Percentiles rank a stretch among this genome's conserved stretches.
These are phyloP conservation scores for Zygosaccharomyces lentus DNA, from an alignment of 805 yeast genomes.

Conservation along the genomic window DNA sequence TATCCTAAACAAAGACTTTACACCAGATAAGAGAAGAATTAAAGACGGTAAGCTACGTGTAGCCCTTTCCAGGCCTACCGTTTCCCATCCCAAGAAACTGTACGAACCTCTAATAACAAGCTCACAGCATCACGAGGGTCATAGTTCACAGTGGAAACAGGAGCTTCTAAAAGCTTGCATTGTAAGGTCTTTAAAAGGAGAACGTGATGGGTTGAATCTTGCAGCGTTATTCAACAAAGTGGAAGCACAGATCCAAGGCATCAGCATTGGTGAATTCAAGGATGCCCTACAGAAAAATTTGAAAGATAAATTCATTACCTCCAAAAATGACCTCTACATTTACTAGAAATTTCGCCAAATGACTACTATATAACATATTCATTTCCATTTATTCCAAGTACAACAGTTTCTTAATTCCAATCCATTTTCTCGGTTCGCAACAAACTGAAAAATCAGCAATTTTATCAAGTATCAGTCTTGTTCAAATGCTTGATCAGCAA, in stretches of 20 bases:
- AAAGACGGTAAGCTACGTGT: constrained; percentile 24
- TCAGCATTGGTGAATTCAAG: constrained; percentile 33
- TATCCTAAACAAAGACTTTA: constrained; percentile 20
- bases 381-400: background rate
- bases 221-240: constrained; percentile 15
- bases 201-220: constrained; percentile 10
- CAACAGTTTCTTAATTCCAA: background rate
- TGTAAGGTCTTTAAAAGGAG: constrained; percentile 24
- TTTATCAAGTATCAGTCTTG: constrained; percentile 38
- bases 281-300: constrained; percentile 23
- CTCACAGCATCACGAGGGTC: constrained; percentile 22
- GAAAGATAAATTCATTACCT: constrained; percentile 12
- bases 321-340: constrained; percentile 6
- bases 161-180: constrained; percentile 29
- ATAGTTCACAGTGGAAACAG: constrained; percentile 27
- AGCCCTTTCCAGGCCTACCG: constrained; percentile 9
- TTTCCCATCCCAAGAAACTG: background rate
- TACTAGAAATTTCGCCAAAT: constrained; percentile 4
- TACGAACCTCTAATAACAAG: constrained; percentile 2
- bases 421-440: background rate
- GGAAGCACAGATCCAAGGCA: constrained; percentile 18
- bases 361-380: background rate
- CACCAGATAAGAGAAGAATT: constrained; percentile 21
- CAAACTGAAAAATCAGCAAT: constrained; percentile 12
- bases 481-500: constrained; percentile 78